Evolutionary conservation across 1,284 basidiomycete species (phyloP).

Genomic region (Fomitopsis pinicola): DNA sequence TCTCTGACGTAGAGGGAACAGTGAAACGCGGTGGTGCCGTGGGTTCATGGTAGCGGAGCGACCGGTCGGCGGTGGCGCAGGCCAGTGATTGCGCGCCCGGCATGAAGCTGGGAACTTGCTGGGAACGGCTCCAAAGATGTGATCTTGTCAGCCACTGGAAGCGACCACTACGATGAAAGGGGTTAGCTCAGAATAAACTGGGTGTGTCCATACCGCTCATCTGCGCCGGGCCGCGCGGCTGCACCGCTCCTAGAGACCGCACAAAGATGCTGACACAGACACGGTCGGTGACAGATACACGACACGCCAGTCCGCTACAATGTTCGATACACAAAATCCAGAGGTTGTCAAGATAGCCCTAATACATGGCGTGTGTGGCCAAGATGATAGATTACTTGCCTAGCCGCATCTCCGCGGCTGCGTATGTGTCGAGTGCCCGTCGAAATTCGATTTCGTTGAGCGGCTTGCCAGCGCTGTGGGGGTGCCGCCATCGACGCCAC

Average conservation of each 20-base stretch:
- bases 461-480: constrained; percentile 10
- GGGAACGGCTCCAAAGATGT: not conserved
- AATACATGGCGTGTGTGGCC: not conserved
- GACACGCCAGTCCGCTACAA: not conserved
- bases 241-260: not conserved
- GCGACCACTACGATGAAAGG: not conserved
- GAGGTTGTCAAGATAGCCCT: not conserved
- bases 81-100: not conserved
- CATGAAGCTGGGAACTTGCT: not conserved
- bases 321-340: not conserved
- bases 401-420: constrained; percentile 67
- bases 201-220: not conserved
- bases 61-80: not conserved
- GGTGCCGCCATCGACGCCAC: not conserved
- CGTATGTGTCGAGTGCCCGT: constrained; percentile 65
- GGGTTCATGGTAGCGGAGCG: too few species aligned
- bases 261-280: too few species aligned
- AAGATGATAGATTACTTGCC: constrained; percentile 45
- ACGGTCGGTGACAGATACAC: too few species aligned
- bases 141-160: not conserved
- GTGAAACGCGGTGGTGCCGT: not conserved
- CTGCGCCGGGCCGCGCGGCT: not conserved
- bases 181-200: not conserved
- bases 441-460: constrained; percentile 56
- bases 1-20: not conserved